Evolutionary conservation across 2,329 filamentous ascomycete species (phyloP).

Genomic region (Hortaea werneckii): DNA sequence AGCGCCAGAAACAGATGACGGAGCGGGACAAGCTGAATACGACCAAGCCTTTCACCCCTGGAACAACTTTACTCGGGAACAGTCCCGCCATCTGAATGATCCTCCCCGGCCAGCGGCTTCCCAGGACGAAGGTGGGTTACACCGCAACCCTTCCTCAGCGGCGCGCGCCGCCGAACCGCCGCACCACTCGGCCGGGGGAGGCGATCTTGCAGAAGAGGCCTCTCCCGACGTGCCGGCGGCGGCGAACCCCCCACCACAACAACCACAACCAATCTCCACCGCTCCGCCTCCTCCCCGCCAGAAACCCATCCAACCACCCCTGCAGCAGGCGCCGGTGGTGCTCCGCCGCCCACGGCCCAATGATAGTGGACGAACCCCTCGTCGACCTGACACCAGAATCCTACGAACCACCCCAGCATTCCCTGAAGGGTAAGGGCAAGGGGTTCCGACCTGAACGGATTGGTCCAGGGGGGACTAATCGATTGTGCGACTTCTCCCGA

Average conservation of each 20-base stretch:
- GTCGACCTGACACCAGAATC: slow-evolving; percentile 58
- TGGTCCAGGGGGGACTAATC: slow-evolving; percentile 32
- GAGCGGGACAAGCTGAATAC: slow-evolving; percentile 34
- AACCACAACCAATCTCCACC: slow-evolving; percentile 30
- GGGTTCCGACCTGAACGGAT: slow-evolving; percentile 32
- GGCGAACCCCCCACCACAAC: background rate
- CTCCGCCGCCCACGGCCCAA: too few species aligned
- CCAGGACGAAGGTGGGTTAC: too few species aligned
- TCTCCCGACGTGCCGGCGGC: slow-evolving; percentile 3
- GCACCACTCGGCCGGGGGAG: too few species aligned
- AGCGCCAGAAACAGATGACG: slow-evolving; percentile 27
- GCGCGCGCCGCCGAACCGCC: too few species aligned
- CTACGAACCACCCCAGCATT: slow-evolving; percentile 52
- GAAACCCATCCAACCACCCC: too few species aligned
- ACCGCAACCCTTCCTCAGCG: too few species aligned
- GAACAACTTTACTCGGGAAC: slow-evolving; percentile 42
- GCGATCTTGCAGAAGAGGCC: slow-evolving; percentile 4
- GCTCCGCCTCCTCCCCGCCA: slow-evolving; percentile 38
- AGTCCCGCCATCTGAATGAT: too few species aligned
- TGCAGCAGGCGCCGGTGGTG: too few species aligned
- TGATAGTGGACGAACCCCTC: slow-evolving; percentile 47
- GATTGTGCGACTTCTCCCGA: slow-evolving; percentile 36
- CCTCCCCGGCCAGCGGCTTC: too few species aligned
- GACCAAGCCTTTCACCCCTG: slow-evolving; percentile 45
- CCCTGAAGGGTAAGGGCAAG: slow-evolving; percentile 34